Base-by-base conservation (phyloP, 2,329 filamentous ascomycete genomes). In the Metarhizium album region DNA sequence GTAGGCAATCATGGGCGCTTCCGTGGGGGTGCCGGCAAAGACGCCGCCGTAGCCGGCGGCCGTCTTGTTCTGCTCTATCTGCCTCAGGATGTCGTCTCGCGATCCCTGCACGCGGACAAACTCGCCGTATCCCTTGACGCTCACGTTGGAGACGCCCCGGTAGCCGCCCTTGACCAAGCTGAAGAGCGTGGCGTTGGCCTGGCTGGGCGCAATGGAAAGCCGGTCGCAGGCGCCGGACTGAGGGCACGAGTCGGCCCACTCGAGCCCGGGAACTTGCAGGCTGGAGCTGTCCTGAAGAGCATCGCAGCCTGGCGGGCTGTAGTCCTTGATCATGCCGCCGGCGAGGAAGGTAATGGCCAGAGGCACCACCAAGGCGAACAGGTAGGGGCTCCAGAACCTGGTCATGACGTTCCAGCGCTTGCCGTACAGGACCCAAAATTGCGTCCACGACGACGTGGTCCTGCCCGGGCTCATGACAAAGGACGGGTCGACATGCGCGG, bases 391-490 rank as follows among this genome's bases (percentile, higher is more conserved):
- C 66, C 81, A 86, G 62, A 90, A 91, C 29, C 82, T 75, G 57
- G 82, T 80, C 49, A 91, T 71, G 31, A 94, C 83, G 0, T 80
- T 86, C 52, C 78, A 71, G 40, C 89, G 75, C 66, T 95, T 95
- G 46, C 74, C 67, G 61, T 90, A 86, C 13, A 94, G 70, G 1
- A 90, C 81, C 62, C 76, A 72, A 0, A 80, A 79, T 69, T 94
- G 89, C 1, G 47, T 35, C 54, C 54, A 56, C 31, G 58, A 59
- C 1, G 55, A 52, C 5, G 51, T 53, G 2, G 49, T 49, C n/a
- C 42, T 45, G 1, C 54, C 56, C 2, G 52, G 49, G 1, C 51
- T 56, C 52, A 52, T 52, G 14, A 42, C 20, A 16, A 49, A 49
- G 23, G 14, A 40, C 33, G n/a, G 18, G 38, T 48, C 46, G 13